Conservation (phyloP, 805 yeast genomes). For the Kluyveromyces dobzhanskii region DNA sequence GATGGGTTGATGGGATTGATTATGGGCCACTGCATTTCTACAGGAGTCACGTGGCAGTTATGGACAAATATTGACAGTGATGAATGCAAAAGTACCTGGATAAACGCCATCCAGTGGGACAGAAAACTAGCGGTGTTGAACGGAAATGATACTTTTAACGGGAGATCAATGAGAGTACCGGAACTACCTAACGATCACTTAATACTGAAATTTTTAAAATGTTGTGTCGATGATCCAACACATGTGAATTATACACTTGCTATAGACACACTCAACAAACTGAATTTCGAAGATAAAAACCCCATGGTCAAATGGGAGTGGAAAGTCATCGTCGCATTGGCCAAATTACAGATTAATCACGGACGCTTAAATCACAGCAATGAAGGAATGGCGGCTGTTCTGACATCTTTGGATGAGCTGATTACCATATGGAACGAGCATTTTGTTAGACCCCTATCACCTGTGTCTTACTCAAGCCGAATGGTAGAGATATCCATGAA, state of each 20-base stretch:
- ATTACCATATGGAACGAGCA: conserved; percentile 13
- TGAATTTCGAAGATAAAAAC: conserved; percentile 4
- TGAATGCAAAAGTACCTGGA: conserved; percentile 20
- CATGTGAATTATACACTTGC: conserved; percentile 1
- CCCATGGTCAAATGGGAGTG: conserved; percentile 13
- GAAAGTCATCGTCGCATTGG: not conserved
- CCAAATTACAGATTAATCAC: not conserved
- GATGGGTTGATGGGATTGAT: conserved; percentile 24
- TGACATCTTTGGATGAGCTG: conserved; percentile 13
- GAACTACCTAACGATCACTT: conserved; percentile 3
- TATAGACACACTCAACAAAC: not conserved
- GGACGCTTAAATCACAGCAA: not conserved
- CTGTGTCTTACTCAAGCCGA: conserved; percentile 21
- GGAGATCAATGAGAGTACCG: conserved; percentile 14
- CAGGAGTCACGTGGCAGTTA: conserved; percentile 23
- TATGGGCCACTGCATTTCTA: conserved; percentile 21
- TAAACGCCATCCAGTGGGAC: conserved; percentile 24
- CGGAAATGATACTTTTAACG: conserved; percentile 24
- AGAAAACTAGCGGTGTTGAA: conserved; percentile 22
- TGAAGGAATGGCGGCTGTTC: not conserved
- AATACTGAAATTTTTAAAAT: conserved; percentile 1
- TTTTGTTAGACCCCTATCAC: conserved; percentile 14
- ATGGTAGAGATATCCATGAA: conserved; percentile 23
- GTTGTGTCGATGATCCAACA: conserved; percentile 4
- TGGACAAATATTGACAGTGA: conserved; percentile 10